Conservation (phyloP, 2,329 filamentous ascomycete species). For the Fusarium acutatum region DNA sequence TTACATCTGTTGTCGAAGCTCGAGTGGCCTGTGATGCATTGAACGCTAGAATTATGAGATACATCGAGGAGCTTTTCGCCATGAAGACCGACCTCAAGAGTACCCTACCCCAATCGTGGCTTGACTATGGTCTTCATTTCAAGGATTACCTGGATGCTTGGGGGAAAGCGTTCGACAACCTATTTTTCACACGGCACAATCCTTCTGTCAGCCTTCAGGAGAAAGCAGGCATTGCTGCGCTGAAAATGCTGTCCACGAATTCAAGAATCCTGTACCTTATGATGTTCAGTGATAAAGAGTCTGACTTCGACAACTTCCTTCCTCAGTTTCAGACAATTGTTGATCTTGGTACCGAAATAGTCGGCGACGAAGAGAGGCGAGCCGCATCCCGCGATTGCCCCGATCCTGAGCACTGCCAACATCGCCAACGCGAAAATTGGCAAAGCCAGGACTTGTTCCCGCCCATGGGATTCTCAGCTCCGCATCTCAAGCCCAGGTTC, state of each 20-base stretch:
- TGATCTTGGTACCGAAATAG: constrained; percentile 65
- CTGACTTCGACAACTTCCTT: constrained; percentile 64
- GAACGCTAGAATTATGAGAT: constrained; percentile 65
- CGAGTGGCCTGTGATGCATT: constrained; percentile 65
- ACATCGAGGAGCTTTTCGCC: constrained; percentile 63
- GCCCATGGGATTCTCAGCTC: constrained; percentile 53
- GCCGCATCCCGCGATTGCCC: constrained; percentile 58
- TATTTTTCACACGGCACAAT: constrained; percentile 59
- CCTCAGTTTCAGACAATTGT: constrained; percentile 64
- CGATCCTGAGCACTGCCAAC: constrained; percentile 54
- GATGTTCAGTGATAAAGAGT: constrained; percentile 67
- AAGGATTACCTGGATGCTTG: constrained; percentile 62
- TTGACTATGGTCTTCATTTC: constrained; percentile 58
- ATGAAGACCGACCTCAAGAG: constrained; percentile 61
- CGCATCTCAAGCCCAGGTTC: constrained; percentile 69
- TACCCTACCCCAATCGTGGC: constrained; percentile 59
- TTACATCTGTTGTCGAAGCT: constrained; percentile 62
- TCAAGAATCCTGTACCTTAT: constrained; percentile 65
- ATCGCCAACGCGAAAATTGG: constrained; percentile 42
- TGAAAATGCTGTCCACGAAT: constrained; percentile 71
- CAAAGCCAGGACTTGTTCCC: constrained; percentile 46
- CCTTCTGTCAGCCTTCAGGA: constrained; percentile 62
- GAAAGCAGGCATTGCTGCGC: constrained; percentile 66
- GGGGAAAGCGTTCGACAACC: constrained; percentile 64
- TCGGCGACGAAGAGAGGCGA: constrained; percentile 64